Evolutionary conservation across 495 filamentous ascomycete species (phyloP).

Genomic region (Penicillium robsamsonii): DNA sequence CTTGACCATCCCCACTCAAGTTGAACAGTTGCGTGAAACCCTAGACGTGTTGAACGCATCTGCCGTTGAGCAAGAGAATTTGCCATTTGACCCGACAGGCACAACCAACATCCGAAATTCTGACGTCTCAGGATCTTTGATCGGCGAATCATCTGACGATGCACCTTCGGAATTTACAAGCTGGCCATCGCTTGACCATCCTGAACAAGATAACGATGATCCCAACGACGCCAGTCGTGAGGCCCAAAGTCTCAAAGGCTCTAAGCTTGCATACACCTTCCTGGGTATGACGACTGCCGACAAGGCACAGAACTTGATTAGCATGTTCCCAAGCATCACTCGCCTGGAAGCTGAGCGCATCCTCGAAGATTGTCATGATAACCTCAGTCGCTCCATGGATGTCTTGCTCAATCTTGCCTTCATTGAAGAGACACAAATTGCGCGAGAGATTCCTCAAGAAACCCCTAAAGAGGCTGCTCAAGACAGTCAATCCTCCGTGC

Average conservation of each 20-base stretch:
- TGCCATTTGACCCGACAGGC: constrained; percentile 77
- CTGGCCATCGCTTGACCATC: constrained; percentile 7
- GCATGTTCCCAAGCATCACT: constrained; percentile 70
- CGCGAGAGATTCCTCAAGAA: background rate
- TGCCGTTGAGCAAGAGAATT: constrained; percentile 62
- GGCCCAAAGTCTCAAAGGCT: constrained; percentile 5
- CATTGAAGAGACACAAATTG: constrained; percentile 55
- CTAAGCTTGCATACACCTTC: constrained; percentile 37
- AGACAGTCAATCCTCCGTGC: constrained; percentile 43
- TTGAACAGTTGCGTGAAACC: constrained; percentile 50
- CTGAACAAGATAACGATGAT: background rate
- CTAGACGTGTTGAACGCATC: constrained; percentile 58
- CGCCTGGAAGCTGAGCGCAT: constrained; percentile 60
- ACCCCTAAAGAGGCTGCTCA: constrained; percentile 13
- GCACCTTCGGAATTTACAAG: background rate
- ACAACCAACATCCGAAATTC: constrained; percentile 30
- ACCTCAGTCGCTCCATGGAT: constrained; percentile 71
- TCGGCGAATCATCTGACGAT: background rate
- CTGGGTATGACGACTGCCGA: constrained; percentile 53
- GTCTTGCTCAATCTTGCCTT: constrained; percentile 73
- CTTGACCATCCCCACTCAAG: constrained; percentile 42
- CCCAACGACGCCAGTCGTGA: background rate
- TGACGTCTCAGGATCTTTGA: constrained; percentile 13
- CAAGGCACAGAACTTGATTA: constrained; percentile 53
- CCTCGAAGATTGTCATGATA: constrained; percentile 61